These are phyloP conservation scores for Bisporella sp. DNA, from an alignment of 2,329 filamentous ascomycete genomes.

Conservation along the genomic window DNA sequence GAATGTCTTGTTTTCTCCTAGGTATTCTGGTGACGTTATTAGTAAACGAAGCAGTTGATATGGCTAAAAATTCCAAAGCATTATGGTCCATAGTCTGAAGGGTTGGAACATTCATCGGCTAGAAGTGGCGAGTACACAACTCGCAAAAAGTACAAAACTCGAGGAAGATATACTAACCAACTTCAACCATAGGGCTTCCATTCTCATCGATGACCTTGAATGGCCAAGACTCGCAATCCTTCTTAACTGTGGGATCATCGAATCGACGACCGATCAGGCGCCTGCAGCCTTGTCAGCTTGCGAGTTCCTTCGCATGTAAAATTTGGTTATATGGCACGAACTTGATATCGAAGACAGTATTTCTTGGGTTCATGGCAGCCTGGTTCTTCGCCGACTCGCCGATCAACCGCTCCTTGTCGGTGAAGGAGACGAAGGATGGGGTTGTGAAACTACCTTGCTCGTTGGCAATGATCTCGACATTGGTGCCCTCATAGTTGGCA, in stretches of 20 bases:
- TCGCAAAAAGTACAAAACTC: background rate
- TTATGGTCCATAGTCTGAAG: no score
- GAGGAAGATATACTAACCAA: conserved; percentile 34
- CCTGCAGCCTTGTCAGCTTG: conserved; percentile 41
- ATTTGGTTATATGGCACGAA: conserved; percentile 40
- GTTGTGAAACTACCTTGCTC: conserved; percentile 99
- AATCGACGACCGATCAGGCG: conserved; percentile 95
- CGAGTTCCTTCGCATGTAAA: background rate
- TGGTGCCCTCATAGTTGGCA: conserved; percentile 97
- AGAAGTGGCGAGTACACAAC: no score
- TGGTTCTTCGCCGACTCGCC: conserved; percentile 99
- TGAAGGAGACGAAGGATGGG: conserved; percentile 98
- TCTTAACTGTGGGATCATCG: conserved; percentile 95
- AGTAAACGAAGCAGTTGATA: background rate
- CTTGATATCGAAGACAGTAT: conserved; percentile 99
- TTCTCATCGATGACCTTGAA: conserved; percentile 95
- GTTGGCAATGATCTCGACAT: conserved; percentile 99
- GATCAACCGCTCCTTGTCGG: conserved; percentile 96
- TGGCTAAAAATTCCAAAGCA: background rate
- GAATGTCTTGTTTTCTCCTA: conserved; percentile 91
- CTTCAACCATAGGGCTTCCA: conserved; percentile 85
- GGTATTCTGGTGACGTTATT: conserved; percentile 51
- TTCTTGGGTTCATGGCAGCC: conserved; percentile 97
- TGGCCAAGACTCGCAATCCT: conserved; percentile 95
- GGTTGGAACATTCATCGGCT: no score